Evolutionary conservation across 2,329 filamentous ascomycete species (phyloP), one percentile per base, ranked within the genome.

Genomic region (Madurella fahalii): DNA sequence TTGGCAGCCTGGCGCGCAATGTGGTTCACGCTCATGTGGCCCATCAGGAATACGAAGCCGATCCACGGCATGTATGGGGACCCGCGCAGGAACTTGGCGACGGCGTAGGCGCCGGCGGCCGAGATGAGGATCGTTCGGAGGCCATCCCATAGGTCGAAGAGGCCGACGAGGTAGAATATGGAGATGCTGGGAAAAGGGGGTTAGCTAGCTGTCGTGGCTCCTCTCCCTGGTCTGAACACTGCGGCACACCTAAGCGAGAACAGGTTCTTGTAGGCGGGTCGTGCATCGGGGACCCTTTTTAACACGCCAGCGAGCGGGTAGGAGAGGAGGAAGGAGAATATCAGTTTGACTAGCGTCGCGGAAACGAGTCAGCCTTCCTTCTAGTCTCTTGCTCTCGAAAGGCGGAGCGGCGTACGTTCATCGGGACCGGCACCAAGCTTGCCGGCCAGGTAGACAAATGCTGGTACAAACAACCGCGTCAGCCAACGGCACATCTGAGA

Each of bases 11-110:
- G 90, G 40, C 95, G 88, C 54, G 83, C 76, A 58, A 99, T 86
- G 70, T 99, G 94, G 69, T 84, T 95, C 65, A 93, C 70, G 44
- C 92, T 93, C 87, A 97, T 89, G 73, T 99, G 93, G 52, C 86
- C 86, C 93, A 99, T 97, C 54, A 96, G 76, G 67, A 95, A 96
- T 47, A 90, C 77, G 71, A 99, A 99, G 56, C 85, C 91, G 47
- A 96, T 79, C 94, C 94, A 99, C 75, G 94, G 94, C 94, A 99
- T 99, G 68, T 93, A 89, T 0, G 90, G 90, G 17, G 90, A 92
- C 37, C 70, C 71, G 61, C 90, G 82, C 43, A 97, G 76, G 68
- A 85, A 92, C 62, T 87, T 84, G 50, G 93, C 88, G 63, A 99
- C 94, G 60, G 80, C 77, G 68, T 96, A 99, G 48, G 89, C 83